Percentiles rank a stretch among this genome's conserved stretches.
These are phyloP conservation scores for Astrephomene gubernaculifera DNA, from an alignment of 139 green algal genomes.

Conservation along the genomic window DNA sequence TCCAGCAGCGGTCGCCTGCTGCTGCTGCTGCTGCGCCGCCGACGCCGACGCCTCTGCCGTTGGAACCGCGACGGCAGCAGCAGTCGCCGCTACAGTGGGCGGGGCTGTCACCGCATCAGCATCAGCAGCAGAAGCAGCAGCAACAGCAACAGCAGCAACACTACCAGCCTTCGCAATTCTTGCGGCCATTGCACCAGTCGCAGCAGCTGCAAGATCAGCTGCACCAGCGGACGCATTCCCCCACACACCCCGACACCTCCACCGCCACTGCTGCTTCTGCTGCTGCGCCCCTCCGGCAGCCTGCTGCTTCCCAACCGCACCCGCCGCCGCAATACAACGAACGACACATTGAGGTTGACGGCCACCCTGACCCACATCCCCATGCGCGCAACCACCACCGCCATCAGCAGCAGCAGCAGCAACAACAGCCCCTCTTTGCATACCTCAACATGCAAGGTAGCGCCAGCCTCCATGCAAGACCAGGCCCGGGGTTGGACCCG, in stretches of 20 bases:
- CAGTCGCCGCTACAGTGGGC: no score
- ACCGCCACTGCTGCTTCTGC: background rate
- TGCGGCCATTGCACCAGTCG: no score
- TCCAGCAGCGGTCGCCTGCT: background rate
- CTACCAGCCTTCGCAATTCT: background rate
- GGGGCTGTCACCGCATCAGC: background rate
- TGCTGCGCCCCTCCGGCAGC: background rate
- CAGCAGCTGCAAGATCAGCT: background rate
- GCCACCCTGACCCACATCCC: no score
- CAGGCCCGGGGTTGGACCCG: no score
- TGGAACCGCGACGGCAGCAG: background rate
- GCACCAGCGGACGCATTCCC: background rate
- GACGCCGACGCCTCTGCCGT: background rate
- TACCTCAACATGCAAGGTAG: no score
- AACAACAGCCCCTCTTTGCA: no score
- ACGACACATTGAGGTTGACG: no score
- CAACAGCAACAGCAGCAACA: background rate
- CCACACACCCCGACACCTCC: background rate
- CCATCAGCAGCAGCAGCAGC: no score
- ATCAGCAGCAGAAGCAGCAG: background rate
- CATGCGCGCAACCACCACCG: no score
- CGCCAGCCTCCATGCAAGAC: no score
- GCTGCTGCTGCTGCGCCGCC: background rate
- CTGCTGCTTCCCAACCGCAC: background rate
- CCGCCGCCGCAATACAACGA: no score